Conservation (phyloP, 495 filamentous ascomycete species). For the Talaromyces adpressus region DNA sequence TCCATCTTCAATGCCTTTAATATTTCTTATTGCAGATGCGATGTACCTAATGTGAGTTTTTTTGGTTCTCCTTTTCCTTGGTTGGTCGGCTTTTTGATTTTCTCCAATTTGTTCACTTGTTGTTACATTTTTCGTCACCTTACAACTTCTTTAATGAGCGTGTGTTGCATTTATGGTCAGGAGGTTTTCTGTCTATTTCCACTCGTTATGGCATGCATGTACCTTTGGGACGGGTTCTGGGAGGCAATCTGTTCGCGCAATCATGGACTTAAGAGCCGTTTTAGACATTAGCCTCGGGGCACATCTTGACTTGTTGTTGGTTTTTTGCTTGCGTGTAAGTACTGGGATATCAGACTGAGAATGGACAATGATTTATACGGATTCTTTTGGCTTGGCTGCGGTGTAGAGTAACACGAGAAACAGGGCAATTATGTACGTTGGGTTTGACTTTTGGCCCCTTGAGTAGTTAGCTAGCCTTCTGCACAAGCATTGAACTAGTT, state of each 20-base stretch:
- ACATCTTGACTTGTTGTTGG: neutral
- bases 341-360: conserved; percentile 1
- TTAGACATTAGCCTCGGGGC: conserved; percentile 1
- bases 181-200: conserved; percentile 2
- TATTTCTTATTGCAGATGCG: neutral
- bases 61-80: neutral
- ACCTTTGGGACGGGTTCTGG: neutral
- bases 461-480: neutral
- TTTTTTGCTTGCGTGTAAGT: neutral
- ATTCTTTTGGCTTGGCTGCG: neutral
- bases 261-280: neutral
- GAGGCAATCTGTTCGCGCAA: neutral
- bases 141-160: neutral
- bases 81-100: neutral
- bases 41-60: neutral
- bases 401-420: neutral
- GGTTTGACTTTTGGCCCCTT: neutral
- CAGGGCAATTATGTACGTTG: neutral
- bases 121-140: neutral
- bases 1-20: conserved; percentile 2
- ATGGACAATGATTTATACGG: neutral
- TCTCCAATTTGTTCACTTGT: neutral
- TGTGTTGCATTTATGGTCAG: conserved; percentile 1
- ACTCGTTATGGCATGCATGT: neutral
- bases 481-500: neutral